Percentiles rank a stretch among this genome's conserved stretches.
Conservation (phyloP, 495 filamentous ascomycete species). For the Podospora appendiculata region DNA sequence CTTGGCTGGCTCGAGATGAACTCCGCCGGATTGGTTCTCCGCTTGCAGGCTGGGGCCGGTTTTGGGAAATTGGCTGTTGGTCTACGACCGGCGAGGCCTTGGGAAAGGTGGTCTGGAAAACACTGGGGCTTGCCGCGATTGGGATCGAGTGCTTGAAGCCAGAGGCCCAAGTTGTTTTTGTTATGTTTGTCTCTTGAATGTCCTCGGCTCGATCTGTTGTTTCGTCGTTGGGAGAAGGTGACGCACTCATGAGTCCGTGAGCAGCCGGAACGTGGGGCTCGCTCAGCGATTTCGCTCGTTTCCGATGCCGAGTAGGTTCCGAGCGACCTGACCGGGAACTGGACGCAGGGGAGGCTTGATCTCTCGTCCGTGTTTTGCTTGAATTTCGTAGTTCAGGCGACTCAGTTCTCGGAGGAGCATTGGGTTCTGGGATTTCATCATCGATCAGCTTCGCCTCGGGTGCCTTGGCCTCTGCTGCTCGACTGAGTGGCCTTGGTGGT, state of each 20-base stretch:
- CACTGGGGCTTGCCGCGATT: slow-evolving; percentile 23
- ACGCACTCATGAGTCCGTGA: neutral
- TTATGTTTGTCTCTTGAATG: neutral
- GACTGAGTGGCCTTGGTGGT: slow-evolving; percentile 5
- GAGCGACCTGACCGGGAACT: neutral
- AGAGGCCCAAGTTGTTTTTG: neutral
- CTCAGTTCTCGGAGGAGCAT: neutral
- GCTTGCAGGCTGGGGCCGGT: neutral
- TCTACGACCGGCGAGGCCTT: no score
- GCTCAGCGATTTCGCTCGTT: neutral
- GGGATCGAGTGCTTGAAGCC: slow-evolving; percentile 8
- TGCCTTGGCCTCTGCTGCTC: neutral
- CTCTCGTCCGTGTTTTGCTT: neutral
- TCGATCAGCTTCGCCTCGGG: neutral
- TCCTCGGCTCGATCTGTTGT: neutral
- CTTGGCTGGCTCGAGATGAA: neutral
- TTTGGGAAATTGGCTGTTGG: neutral
- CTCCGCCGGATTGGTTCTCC: neutral
- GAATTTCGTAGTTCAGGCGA: slow-evolving; percentile 2
- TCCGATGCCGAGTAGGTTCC: neutral
- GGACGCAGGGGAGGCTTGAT: neutral
- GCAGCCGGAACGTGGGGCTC: neutral
- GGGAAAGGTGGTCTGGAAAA: slow-evolving; percentile 9
- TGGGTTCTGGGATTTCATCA: neutral
- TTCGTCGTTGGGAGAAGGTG: neutral